Base-by-base conservation (phyloP, 2,329 filamentous ascomycete species). In the Verticillium albo-atrum region DNA sequence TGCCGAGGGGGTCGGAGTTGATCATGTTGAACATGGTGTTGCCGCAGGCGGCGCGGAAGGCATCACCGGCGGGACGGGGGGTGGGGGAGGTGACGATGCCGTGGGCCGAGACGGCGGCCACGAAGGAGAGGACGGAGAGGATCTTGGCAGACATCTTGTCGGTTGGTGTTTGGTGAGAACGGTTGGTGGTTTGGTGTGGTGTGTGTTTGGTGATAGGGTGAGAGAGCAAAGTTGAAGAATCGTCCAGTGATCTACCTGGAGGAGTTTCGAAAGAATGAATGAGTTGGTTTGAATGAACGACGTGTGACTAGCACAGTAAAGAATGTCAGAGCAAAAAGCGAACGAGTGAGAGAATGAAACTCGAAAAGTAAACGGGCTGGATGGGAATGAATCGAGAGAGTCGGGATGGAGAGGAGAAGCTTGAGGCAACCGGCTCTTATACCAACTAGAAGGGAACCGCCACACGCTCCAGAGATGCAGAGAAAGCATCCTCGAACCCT, bases 1-100 rank as follows among this genome's bases (percentile, higher is more conserved):
- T 78, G 67, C 73, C 72, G 66, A 71, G 74, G 64, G 71, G 68
- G 64, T 75, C 72, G 50, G 71, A 57, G 17, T 64, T 59, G 58
- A 64, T 61, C 32, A 60, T 66, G 64, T 64, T 66, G 60, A 60
- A 63, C 23, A 66, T 59, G 58, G 63, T 63, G 53, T 53, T 58
- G 53, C 66, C 66, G 60, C 66, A 67, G 27, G 64, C 66, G 34
- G 58, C 60, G 62, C 64, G 60, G 64, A 66, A 66, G 54, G 65
- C 65, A 26, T 62, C 61, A 23, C 66, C 66, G 35, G 62, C 60
- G 9, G 50, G 25, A 32, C 66, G 65, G 47, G 65, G 52, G 2
- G 61, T 27, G 15, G 66, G 66, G 14, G 26, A 32, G 25, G 55
- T 62, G 58, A 67, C 61, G 26, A 65, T 64, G 53, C 66, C 66